Percentiles rank a stretch among this genome's conserved stretches.
Evolutionary conservation across 495 filamentous ascomycete species (phyloP).

Genomic region (Hypoxylon trugodes): DNA sequence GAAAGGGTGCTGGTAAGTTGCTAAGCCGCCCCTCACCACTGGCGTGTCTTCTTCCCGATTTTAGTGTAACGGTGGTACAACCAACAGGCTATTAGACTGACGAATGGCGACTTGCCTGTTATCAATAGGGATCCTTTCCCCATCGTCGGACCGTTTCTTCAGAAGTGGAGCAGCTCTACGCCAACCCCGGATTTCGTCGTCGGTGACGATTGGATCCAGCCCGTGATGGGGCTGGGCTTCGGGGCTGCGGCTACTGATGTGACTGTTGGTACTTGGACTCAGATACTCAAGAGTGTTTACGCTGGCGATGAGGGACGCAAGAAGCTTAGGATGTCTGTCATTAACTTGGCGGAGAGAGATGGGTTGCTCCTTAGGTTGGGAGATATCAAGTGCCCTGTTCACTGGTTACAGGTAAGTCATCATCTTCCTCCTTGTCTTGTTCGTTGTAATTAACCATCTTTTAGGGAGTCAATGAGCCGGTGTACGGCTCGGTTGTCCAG

Average conservation of each 20-base stretch:
- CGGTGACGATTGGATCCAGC: conserved; percentile 62
- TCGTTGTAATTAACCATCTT: neutral
- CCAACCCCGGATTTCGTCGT: conserved; percentile 63
- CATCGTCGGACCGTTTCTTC: conserved; percentile 51
- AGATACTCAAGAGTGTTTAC: conserved; percentile 64
- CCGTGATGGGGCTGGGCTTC: conserved; percentile 65
- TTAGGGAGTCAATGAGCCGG: conserved; percentile 64
- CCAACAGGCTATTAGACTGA: too few relatives aligned
- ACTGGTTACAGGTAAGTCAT: conserved; percentile 68
- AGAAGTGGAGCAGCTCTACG: conserved; percentile 55
- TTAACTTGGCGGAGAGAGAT: conserved; percentile 67
- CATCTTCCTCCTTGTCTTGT: neutral
- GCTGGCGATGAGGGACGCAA: conserved; percentile 64
- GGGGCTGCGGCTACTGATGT: conserved; percentile 54
- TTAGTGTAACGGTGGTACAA: too few relatives aligned
- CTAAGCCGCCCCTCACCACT: too few relatives aligned
- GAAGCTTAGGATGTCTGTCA: conserved; percentile 64
- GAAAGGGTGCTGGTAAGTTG: conserved; percentile 61
- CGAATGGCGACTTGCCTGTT: neutral
- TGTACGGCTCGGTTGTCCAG: conserved; percentile 58
- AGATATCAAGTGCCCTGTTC: conserved; percentile 67
- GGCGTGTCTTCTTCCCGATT: too few relatives aligned
- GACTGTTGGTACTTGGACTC: conserved; percentile 59
- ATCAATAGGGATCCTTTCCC: conserved; percentile 52
- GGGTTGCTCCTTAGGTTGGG: conserved; percentile 61